Conservation (phyloP, 257 asterid genomes). For the Paraleonurus japonicus region DNA sequence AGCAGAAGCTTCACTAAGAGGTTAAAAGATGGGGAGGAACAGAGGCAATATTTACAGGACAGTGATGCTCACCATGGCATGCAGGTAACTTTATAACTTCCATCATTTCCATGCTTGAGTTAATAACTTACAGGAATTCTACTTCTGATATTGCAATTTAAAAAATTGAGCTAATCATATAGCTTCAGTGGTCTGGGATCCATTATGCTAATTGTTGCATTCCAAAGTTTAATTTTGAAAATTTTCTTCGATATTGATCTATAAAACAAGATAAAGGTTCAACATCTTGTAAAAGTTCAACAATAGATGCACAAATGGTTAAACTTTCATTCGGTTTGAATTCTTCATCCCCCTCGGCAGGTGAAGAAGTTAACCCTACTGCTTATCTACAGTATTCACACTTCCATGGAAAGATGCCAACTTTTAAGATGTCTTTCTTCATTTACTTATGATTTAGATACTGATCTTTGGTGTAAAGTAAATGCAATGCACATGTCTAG, state of each 20-base stretch:
- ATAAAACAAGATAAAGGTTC: not conserved
- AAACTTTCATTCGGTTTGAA: too few species aligned
- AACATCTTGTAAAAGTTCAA: not conserved
- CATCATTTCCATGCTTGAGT: not conserved
- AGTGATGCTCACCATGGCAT: slow-evolving; percentile 11
- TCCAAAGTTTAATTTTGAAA: not conserved
- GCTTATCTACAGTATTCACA: too few species aligned
- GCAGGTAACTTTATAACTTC: slow-evolving; percentile 25
- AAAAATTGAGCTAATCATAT: not conserved
- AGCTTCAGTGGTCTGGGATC: slow-evolving; percentile 4
- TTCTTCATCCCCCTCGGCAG: too few species aligned
- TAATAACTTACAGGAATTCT: not conserved
- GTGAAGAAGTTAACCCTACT: too few species aligned
- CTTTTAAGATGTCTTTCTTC: too few species aligned
- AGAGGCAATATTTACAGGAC: slow-evolving; percentile 17
- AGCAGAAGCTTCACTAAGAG: slow-evolving; percentile 42
- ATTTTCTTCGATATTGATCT: not conserved
- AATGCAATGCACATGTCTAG: too few species aligned
- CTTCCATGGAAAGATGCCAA: too few species aligned
- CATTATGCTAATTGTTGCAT: not conserved
- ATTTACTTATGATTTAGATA: too few species aligned
- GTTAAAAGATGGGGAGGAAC: slow-evolving; percentile 50
- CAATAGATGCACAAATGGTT: too few species aligned
- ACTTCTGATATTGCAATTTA: not conserved
- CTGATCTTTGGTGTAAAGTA: too few species aligned